Base-by-base conservation (phyloP, 192 early-diverging fungal genomes). In the Umbelopsis sp. region DNA sequence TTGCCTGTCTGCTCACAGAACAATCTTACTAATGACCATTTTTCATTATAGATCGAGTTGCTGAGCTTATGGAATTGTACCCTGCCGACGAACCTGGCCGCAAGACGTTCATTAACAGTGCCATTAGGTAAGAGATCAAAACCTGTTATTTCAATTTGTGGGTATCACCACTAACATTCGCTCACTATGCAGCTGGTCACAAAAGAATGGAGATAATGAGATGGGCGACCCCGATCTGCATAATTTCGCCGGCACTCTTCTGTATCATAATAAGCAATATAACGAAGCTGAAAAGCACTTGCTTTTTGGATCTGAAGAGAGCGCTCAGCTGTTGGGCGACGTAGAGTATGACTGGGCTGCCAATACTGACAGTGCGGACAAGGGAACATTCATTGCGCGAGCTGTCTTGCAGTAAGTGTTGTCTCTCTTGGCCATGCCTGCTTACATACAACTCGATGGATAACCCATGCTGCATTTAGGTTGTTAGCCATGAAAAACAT, bases 251-350 rank as follows among this genome's bases (percentile, higher is more conserved):
- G 93, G 89, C 10, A 76, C 86, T 22, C 74, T 90, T 46, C 89
- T 88, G 74, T 90, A 83, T 73, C 83, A 86, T 78, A 90, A 89
- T 90, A 77, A 49, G 22, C 10, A 46, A 46, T 96, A 92, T 72
- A 81, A 80, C 69, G 87, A 92, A 58, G 94, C 95, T 49, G 96
- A 98, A 74, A 74, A 80, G 66, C 96, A 98, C 78, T 91, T 94
- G 49, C 64, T 94, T 47, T 87, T 94, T 25, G 96, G 96, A 47
- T 92, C 92, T 9, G 50, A 88, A 16, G 93, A 95, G 70, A 94
- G 92, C 71, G 92, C 91, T 18, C 79, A 82, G 66, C 83, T 89
- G 21, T 73, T 90, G 15, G 96, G 90, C 1, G 74, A 84, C 41
- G 89, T 96, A 84, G 86, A 91, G 27, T 88, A 81, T 66, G 92